phyloP scores from a whole-genome alignment of 495 filamentous ascomycete genomes.

The Penicillium fimorum region DNA sequence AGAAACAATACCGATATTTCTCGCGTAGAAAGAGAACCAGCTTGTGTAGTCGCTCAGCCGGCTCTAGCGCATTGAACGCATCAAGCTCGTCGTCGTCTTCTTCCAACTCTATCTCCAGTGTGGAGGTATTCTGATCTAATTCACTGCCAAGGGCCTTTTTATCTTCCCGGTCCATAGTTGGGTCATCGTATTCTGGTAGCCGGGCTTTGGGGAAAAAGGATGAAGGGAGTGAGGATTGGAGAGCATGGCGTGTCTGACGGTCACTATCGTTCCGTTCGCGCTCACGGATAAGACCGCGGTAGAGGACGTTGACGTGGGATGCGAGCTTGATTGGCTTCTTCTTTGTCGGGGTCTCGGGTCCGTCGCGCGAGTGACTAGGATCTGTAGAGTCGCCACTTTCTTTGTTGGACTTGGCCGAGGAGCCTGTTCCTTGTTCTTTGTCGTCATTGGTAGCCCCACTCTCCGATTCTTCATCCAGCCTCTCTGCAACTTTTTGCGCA shows the following conservation, averaged over 20 bases:
- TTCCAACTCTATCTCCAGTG: slow-evolving; percentile 67
- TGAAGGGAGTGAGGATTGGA: slow-evolving; percentile 61
- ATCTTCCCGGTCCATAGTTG: slow-evolving; percentile 56
- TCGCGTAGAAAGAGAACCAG: slow-evolving; percentile 68
- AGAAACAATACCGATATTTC: slow-evolving; percentile 84
- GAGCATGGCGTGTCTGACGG: slow-evolving; percentile 62
- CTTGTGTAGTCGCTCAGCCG: slow-evolving; percentile 59
- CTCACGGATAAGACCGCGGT: slow-evolving; percentile 67
- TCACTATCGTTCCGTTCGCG: slow-evolving; percentile 70
- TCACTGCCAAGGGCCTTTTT: slow-evolving; percentile 48
- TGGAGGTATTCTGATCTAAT: slow-evolving; percentile 38
- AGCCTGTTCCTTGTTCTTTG: slow-evolving; percentile 18
- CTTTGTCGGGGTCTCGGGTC: slow-evolving; percentile 13
- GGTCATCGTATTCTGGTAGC: slow-evolving; percentile 53
- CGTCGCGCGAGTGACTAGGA: background rate
- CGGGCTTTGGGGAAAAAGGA: slow-evolving; percentile 45
- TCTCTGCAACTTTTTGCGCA: slow-evolving; percentile 80
- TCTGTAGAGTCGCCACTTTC: background rate
- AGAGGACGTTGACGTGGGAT: slow-evolving; percentile 72
- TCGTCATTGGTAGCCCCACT: slow-evolving; percentile 18
- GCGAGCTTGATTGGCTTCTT: slow-evolving; percentile 46
- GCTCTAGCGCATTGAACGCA: slow-evolving; percentile 70
- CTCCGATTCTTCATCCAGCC: slow-evolving; percentile 57
- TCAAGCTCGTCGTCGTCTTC: slow-evolving; percentile 83
- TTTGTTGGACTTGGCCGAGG: background rate